Conservation (phyloP, 192 early-diverging fungal species). For the Phlyctochytrium arcticum region DNA sequence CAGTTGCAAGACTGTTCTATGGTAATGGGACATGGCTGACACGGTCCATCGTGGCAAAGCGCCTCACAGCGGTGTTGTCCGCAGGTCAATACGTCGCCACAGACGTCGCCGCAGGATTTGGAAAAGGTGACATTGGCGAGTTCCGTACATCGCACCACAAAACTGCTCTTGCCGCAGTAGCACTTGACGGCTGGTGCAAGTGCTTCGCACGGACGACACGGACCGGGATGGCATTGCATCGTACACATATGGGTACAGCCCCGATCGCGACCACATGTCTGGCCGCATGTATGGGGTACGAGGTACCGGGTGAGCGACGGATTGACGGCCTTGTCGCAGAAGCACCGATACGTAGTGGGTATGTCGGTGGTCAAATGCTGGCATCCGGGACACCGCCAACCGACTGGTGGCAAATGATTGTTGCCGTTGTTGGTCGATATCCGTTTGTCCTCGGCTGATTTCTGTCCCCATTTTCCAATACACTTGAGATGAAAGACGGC, state of each 20-base stretch:
- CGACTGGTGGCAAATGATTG: no score
- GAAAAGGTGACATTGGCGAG: conserved; percentile 61
- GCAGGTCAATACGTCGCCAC: conserved; percentile 74
- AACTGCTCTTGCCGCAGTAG: conserved; percentile 72
- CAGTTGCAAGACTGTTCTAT: conserved; percentile 29
- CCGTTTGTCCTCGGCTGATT: conserved; percentile 4
- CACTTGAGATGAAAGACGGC: conserved; percentile 89
- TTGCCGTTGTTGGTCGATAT: not conserved
- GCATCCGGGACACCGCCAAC: conserved; percentile 93
- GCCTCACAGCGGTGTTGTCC: conserved; percentile 72
- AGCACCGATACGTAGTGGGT: conserved; percentile 78
- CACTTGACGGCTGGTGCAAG: conserved; percentile 73
- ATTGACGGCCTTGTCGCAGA: conserved; percentile 77
- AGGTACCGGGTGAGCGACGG: conserved; percentile 60
- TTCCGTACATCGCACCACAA: conserved; percentile 72
- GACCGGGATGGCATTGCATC: conserved; percentile 83
- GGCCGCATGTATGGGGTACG: conserved; percentile 83
- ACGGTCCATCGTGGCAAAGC: conserved; percentile 74
- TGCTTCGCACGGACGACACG: conserved; percentile 85
- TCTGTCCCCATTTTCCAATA: conserved; percentile 22
- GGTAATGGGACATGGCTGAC: conserved; percentile 58
- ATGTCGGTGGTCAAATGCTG: conserved; percentile 63
- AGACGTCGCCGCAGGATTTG: conserved; percentile 66
- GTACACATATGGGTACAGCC: conserved; percentile 77
- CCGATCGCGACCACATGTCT: conserved; percentile 64